Evolutionary conservation across 2,329 filamentous ascomycete genomes (phyloP).

Genomic region (Fusarium beomiforme): DNA sequence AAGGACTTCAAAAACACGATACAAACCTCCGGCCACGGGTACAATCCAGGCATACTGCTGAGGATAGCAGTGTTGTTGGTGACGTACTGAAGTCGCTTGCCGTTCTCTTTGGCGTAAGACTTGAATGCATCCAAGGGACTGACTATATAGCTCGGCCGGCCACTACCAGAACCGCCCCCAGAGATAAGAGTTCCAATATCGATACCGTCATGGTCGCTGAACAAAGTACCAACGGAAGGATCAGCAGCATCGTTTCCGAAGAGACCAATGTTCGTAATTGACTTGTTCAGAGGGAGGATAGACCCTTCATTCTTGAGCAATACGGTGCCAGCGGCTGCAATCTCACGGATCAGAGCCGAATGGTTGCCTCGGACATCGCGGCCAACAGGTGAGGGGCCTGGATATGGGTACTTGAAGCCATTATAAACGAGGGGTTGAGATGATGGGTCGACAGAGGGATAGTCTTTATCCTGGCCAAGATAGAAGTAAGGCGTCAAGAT

Average conservation of each 20-base stretch:
- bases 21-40: neutral
- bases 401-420: neutral
- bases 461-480: neutral
- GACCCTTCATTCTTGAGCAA: slow-evolving; percentile 73
- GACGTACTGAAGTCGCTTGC: neutral
- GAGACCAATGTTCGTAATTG: slow-evolving; percentile 63
- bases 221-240: slow-evolving; percentile 1
- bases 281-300: slow-evolving; percentile 64
- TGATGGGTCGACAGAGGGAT: neutral
- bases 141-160: neutral
- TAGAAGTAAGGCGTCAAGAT: slow-evolving; percentile 11
- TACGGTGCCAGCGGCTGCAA: slow-evolving; percentile 67
- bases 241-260: slow-evolving; percentile 72
- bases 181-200: neutral
- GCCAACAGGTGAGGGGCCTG: slow-evolving; percentile 64
- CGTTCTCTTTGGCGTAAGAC: neutral
- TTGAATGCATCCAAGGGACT: neutral
- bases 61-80: neutral
- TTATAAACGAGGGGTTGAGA: neutral
- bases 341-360: slow-evolving; percentile 68
- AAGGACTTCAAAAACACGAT: neutral
- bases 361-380: slow-evolving; percentile 68
- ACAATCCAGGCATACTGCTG: neutral
- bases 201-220: neutral
- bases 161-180: neutral